Evolutionary conservation across 2,329 filamentous ascomycete genomes (phyloP).

Genomic region (Dactylonectria estremocensis): DNA sequence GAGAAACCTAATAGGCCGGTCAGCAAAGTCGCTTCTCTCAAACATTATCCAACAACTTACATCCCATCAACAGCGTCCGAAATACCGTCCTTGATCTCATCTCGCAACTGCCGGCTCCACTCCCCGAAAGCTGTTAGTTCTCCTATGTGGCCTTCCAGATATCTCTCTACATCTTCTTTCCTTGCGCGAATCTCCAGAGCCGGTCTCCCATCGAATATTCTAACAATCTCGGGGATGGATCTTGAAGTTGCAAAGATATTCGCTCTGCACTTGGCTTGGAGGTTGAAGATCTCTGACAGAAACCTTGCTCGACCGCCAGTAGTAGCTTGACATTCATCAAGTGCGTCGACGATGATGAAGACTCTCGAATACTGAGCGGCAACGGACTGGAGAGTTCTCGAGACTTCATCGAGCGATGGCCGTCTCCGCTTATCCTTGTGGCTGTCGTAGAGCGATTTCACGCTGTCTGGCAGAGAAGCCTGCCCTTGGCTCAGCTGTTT

Average conservation of each 20-base stretch:
- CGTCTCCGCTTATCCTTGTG: neutral
- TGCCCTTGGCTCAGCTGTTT: conserved; percentile 50
- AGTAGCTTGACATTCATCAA: conserved; percentile 42
- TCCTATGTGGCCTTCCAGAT: conserved; percentile 9
- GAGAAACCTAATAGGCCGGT: conserved; percentile 39
- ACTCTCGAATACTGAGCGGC: conserved; percentile 2
- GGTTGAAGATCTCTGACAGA: conserved; percentile 9
- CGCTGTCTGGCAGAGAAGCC: neutral
- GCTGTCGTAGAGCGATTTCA: neutral
- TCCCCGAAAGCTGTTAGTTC: conserved; percentile 10
- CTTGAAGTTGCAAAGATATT: conserved; percentile 47
- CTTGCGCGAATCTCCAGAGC: conserved; percentile 37
- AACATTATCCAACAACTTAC: neutral
- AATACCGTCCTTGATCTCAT: conserved; percentile 28
- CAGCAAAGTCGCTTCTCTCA: too few relatives aligned
- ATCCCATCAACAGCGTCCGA: conserved; percentile 32
- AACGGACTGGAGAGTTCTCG: conserved; percentile 1
- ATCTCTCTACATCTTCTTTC: conserved; percentile 32
- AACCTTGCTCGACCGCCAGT: neutral
- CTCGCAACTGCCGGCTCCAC: too few relatives aligned
- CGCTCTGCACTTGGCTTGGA: neutral
- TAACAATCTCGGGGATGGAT: conserved; percentile 29
- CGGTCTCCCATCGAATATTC: neutral
- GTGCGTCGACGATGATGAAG: conserved; percentile 43
- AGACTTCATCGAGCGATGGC: conserved; percentile 7